phyloP scores from a whole-genome alignment of 768 basidiomycete genomes.

The Lactifluus pinguis region DNA sequence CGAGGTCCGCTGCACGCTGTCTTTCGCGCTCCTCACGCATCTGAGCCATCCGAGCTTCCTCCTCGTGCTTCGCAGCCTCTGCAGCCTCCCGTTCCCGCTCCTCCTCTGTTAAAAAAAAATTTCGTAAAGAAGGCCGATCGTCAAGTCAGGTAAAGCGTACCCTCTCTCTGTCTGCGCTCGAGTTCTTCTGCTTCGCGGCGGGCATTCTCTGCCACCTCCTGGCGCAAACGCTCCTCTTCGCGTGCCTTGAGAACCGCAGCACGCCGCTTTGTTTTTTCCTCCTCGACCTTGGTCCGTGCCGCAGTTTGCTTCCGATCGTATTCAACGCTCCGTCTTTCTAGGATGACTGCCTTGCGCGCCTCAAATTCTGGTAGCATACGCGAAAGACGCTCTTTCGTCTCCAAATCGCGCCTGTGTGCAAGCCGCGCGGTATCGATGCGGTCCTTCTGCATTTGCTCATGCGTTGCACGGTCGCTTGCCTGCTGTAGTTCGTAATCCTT shows the following conservation, averaged over 20 bases:
- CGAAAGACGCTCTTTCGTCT: conserved; percentile 63
- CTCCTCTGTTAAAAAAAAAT: conserved; percentile 21
- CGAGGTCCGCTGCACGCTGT: conserved; percentile 42
- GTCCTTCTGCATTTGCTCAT: conserved; percentile 49
- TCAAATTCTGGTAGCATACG: conserved; percentile 68
- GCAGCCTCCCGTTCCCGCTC: conserved; percentile 23
- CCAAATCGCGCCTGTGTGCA: conserved; percentile 57
- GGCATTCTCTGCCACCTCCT: conserved; percentile 33
- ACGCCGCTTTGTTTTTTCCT: conserved; percentile 73
- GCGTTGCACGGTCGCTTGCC: conserved; percentile 59
- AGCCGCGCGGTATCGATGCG: conserved; percentile 46
- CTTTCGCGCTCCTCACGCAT: conserved; percentile 45
- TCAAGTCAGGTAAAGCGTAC: conserved; percentile 31
- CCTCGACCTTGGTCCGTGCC: conserved; percentile 63
- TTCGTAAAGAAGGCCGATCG: neutral
- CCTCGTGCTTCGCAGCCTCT: conserved; percentile 42
- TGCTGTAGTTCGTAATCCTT: conserved; percentile 87
- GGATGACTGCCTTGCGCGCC: conserved; percentile 41
- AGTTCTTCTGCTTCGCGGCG: conserved; percentile 33
- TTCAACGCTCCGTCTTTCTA: conserved; percentile 53
- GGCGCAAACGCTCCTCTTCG: conserved; percentile 43
- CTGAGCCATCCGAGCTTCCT: conserved; percentile 46
- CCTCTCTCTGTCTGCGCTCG: conserved; percentile 39
- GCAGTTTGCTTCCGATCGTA: conserved; percentile 48
- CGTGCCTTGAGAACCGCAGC: conserved; percentile 46